These are phyloP conservation scores for Lophiotrema nucula DNA, from an alignment of 495 filamentous ascomycete genomes.

Conservation along the genomic window DNA sequence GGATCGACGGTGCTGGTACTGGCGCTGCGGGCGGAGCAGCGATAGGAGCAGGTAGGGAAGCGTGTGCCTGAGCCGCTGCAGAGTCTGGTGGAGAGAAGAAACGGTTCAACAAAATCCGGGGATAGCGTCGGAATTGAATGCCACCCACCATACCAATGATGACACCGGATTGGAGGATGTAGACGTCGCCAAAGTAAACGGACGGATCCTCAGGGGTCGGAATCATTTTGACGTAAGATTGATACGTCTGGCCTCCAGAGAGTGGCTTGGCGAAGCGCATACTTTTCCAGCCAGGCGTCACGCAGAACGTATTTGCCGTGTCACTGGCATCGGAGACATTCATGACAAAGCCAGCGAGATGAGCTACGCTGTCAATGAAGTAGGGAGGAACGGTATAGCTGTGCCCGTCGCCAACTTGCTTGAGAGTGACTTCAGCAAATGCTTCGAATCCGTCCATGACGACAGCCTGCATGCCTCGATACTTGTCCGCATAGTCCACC, in stretches of 20 bases:
- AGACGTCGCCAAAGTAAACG: constrained; percentile 45
- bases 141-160: constrained; percentile 42
- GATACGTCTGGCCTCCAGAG: constrained; percentile 40
- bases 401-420: constrained; percentile 10
- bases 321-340: constrained; percentile 38
- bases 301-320: constrained; percentile 39
- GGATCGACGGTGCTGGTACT: no score
- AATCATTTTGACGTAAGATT: constrained; percentile 46
- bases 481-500: constrained; percentile 44
- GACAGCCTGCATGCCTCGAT: constrained; percentile 45
- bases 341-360: constrained; percentile 47
- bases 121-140: constrained; percentile 42
- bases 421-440: constrained; percentile 43
- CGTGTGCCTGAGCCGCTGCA: neutral
- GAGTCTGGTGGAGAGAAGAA: constrained; percentile 41
- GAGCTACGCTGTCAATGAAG: constrained; percentile 47
- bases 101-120: constrained; percentile 38
- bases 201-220: constrained; percentile 33
- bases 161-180: constrained; percentile 45
- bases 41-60: neutral
- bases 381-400: constrained; percentile 43
- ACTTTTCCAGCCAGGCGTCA: constrained; percentile 43
- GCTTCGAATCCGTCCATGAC: constrained; percentile 46
- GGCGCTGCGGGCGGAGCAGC: neutral
- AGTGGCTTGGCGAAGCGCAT: constrained; percentile 40